These are phyloP conservation scores for Tephrocybe rancida DNA, from an alignment of 768 basidiomycete genomes.

Conservation along the genomic window DNA sequence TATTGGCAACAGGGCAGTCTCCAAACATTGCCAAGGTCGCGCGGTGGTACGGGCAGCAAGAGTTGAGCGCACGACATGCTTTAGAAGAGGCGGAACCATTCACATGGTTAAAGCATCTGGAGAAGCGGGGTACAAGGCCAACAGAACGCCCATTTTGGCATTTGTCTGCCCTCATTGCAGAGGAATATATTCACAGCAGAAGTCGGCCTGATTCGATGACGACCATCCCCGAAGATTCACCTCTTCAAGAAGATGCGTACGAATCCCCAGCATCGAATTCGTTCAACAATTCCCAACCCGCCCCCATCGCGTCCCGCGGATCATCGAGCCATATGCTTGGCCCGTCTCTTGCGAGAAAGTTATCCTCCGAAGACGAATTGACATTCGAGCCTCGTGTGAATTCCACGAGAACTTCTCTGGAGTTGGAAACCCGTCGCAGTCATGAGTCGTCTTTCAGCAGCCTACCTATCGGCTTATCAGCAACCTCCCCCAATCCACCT, in stretches of 20 bases:
- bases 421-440: conserved; percentile 45
- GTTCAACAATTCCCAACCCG: conserved; percentile 19
- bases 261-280: conserved; percentile 21
- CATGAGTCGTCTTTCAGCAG: conserved; percentile 47
- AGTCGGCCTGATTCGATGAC: conserved; percentile 35
- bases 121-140: conserved; percentile 39
- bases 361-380: conserved; percentile 48
- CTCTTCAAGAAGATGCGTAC: conserved; percentile 21
- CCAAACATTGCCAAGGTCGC: conserved; percentile 53
- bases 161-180: conserved; percentile 68
- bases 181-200: conserved; percentile 60
- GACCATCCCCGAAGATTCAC: conserved; percentile 46
- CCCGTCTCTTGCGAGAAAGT: conserved; percentile 38
- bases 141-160: conserved; percentile 54
- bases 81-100: conserved; percentile 70
- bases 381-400: conserved; percentile 63
- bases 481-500: conserved; percentile 17
- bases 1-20: conserved; percentile 31
- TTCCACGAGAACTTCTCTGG: conserved; percentile 46
- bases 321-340: conserved; percentile 42
- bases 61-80: conserved; percentile 45
- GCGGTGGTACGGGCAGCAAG: conserved; percentile 64
- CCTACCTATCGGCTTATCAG: conserved; percentile 36
- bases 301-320: conserved; percentile 26
- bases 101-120: conserved; percentile 73